Evolutionary conservation across 768 basidiomycete genomes (phyloP), one percentile per base, ranked within the genome.

Genomic region (Lentinula edodes): DNA sequence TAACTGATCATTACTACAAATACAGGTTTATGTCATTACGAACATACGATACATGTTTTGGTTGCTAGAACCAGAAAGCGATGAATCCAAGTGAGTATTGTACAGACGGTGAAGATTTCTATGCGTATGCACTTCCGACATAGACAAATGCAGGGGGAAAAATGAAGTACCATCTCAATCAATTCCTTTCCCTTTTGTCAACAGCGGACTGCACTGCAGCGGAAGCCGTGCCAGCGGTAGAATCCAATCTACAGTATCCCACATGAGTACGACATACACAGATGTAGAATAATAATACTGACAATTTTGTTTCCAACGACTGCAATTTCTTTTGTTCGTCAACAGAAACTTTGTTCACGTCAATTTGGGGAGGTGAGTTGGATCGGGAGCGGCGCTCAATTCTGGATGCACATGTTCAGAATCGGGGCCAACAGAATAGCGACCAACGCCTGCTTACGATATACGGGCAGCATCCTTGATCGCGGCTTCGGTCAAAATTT

Each of bases 381-480:
- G 59, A 60, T 15, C 59, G 48, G 34, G 59, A 60, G 39, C 59
- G 59, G 16, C 59, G 59, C 41, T 60, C 59, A 16, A 51, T 35
- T 13, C 59, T 60, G 15, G 5, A 28, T n/a, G 38, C 13, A 52
- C 15, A 36, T 35, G 16, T 28, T n/a, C 4, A 20, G 6, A 6
- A 45, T 41, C 5, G 7, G 6, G n/a, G n/a, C 41, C 5, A 36
- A 13, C 5, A 38, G 15, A 36, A 52, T 5, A 42, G 2, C 12
- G 5, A 20, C 28, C 28, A 4, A 20, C 23, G 12, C 34, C 41
- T 16, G 62, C 66, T 10, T 57, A 62, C 62, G 66, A 62, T 15
- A 67, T 67, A 38, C 64, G 64, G 7, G 64, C 66, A 32, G 66
- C 66, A 55, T 67, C 66, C 38, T 62, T 67, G 28, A 65, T 36